Evolutionary conservation across 192 early-diverging fungal genomes (phyloP), one percentile per base, ranked within the genome.

Genomic region (Coemansia sp.): DNA sequence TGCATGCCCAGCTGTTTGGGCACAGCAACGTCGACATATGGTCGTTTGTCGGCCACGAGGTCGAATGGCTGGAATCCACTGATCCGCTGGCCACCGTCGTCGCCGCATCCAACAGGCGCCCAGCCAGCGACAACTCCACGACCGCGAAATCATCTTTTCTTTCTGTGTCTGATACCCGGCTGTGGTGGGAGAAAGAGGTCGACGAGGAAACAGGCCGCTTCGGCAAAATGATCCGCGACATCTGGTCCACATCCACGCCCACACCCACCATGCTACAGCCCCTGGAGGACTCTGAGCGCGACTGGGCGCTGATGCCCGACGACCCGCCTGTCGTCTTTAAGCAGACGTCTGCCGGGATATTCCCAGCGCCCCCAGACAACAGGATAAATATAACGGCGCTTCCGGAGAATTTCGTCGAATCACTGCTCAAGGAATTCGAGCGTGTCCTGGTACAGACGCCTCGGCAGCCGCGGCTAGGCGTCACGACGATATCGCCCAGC

Each of bases 21-120:
- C 90, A 92, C 62, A 82, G 83, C 65, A 92, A 92, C 59, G 84
- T 88, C 63, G 89, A 92, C 58, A 81, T 84, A 30, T 88, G 84
- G 65, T 76, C 82, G 30, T 85, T 88, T 60, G 73, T 88, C 11
- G 75, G 82, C 16, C 76, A 73, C n/a, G 67, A 60, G 20, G 28
- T 46, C 55, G 64, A 62, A 5, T 55, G 62, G 75, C 46, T 57
- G 28, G 20, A 56, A 7, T 61, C 70, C 7, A 49, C 24, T 19
- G 32, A 59, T 19, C 32, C 56, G 60, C 28, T 48, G 58, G 49
- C 22, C 23, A 39, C 6, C 58, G 24, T 19, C 20, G 10, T 8
- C 1, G 20, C 25, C 36, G 29, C 2, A 23, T 49, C 23, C 10
- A 45, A 24, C n/a, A n/a, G n/a, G n/a, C n/a, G n/a, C n/a, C n/a